Evolutionary conservation across 2,329 filamentous ascomycete genomes (phyloP).

Genomic region (Emericellopsis atlantica): DNA sequence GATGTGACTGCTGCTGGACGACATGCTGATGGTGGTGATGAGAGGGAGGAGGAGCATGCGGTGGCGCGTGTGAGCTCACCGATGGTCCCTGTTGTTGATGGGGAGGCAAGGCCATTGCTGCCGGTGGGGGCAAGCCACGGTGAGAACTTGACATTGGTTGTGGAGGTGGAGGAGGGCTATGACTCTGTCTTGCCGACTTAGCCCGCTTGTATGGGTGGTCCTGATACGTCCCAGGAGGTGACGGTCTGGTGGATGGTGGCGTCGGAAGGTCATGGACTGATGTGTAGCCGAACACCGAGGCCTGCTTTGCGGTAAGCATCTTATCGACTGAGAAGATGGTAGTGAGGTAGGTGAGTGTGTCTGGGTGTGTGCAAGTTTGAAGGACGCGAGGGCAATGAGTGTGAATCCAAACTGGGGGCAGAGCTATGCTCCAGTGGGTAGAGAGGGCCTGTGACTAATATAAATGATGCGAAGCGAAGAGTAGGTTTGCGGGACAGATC

Average conservation of each 20-base stretch:
- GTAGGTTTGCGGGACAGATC: neutral
- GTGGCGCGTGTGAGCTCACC: conserved; percentile 9
- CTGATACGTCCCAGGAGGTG: conserved; percentile 41
- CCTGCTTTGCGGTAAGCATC: conserved; percentile 52
- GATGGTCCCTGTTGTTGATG: conserved; percentile 14
- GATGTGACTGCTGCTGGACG: conserved; percentile 6
- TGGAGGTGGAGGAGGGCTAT: conserved; percentile 26
- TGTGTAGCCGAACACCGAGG: conserved; percentile 44
- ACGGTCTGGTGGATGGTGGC: conserved; percentile 40
- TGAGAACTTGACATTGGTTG: conserved; percentile 58
- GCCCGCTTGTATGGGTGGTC: conserved; percentile 27
- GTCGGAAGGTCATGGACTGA: conserved; percentile 50
- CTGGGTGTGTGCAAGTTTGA: too few species aligned
- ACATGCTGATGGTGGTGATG: conserved; percentile 8
- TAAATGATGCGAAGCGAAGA: neutral
- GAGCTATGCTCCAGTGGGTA: too few species aligned
- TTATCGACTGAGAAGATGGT: conserved; percentile 16
- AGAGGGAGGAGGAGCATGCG: conserved; percentile 5
- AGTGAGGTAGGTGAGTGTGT: too few species aligned
- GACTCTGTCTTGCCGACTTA: conserved; percentile 24
- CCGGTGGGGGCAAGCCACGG: conserved; percentile 56
- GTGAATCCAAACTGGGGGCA: too few species aligned
- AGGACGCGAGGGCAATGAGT: too few species aligned
- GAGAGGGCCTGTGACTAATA: neutral
- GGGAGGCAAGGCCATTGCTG: conserved; percentile 48